Evolutionary conservation across 129 eudicot genomes (phyloP).

Genomic region (Dittrichia graveolens): DNA sequence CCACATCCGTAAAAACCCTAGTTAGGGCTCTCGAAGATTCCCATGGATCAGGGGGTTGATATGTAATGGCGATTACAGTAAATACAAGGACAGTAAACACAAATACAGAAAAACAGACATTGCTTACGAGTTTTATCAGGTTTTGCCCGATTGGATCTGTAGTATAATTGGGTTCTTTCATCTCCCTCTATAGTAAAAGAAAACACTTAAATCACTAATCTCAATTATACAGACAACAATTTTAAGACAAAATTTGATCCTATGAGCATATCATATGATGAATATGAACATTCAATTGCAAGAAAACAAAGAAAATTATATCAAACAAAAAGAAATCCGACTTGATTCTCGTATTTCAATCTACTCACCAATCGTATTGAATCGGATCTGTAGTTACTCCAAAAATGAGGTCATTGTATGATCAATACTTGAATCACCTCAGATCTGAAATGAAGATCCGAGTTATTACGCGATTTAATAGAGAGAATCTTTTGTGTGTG

Average conservation of each 20-base stretch:
- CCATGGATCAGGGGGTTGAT: conserved; percentile 99
- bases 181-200: conserved; percentile 26
- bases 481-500: conserved; percentile 11
- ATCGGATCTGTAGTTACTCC: conserved; percentile 11
- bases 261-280: conserved; percentile 18
- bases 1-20: conserved; percentile 69
- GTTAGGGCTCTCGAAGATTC: conserved; percentile 88
- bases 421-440: conserved; percentile 16
- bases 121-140: conserved; percentile 80
- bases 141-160: conserved; percentile 95
- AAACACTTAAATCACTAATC: conserved; percentile 24
- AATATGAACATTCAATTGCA: neutral
- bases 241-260: conserved; percentile 1
- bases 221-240: neutral
- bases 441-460: conserved; percentile 30
- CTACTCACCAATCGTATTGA: conserved; percentile 15
- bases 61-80: conserved; percentile 90
- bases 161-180: conserved; percentile 72
- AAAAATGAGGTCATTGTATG: neutral
- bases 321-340: neutral
- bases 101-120: conserved; percentile 91
- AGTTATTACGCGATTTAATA: conserved; percentile 25
- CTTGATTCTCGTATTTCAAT: neutral
- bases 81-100: conserved; percentile 81
- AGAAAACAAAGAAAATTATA: neutral